Evolutionary conservation across 2,329 filamentous ascomycete genomes (phyloP), one percentile per base, ranked within the genome.

Genomic region (Diaporthe australafricana): DNA sequence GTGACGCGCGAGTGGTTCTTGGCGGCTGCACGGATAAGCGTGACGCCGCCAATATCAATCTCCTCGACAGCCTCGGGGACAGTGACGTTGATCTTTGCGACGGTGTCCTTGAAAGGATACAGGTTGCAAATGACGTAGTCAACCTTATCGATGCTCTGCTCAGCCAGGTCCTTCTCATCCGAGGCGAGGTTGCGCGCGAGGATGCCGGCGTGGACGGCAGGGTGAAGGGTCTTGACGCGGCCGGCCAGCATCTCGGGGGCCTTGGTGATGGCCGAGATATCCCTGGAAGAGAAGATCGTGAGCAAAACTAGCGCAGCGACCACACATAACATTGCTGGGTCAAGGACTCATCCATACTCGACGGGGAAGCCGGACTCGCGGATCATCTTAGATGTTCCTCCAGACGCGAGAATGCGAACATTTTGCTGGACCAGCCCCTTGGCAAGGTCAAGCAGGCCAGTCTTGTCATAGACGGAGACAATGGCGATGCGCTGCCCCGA

Each of bases 401-500:
- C 96, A 71, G 96, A 98, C 69, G 96, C 96, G 72, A 99, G 89
- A 76, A 99, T 92, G 77, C 95, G 93, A 77, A 98, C 93, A 90
- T 96, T 92, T 80, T 97, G 90, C 87, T 96, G 90, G 80, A 93
- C 89, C 65, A 98, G 90, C 78, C 95, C 95, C 85, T 97, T 97
- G 79, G 95, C 94, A 77, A 98, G 88, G 84, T 98, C 95, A 77
- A 98, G 86, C 76, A 98, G 90, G 73, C 95, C 96, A 70, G 96
- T 98, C 91, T 99, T 99, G 89, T 99, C 94, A 82, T 96, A 98
- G 87, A 98, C 96, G 76, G 96, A 98, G 82, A 99, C 89, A 81
- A 99, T 98, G 77, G 96, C 96, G 87, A 89, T 89, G 80, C 88
- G 87, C 81, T 90, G 88, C 73, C 83, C 78, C 72, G 74, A 75